Base-by-base conservation (phyloP, 495 filamentous ascomycete genomes). In the Penicillium turbatum region DNA sequence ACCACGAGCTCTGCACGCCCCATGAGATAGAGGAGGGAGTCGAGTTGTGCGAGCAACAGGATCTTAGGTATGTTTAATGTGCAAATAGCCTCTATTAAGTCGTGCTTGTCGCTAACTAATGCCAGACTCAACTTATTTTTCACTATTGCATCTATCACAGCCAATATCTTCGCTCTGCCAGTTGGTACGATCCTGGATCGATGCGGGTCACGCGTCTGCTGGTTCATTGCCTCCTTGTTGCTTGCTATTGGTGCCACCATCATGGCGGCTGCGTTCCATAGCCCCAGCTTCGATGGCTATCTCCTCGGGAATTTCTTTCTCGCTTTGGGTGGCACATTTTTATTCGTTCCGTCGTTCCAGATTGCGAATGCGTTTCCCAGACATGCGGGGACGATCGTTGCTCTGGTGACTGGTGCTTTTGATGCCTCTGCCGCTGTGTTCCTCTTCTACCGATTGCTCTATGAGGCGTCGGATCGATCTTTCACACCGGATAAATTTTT, bases 141-240 rank as follows among this genome's bases (percentile, higher is more conserved):
- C 75, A 96, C 90, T 29, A 78, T 88, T 32, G 90, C 90, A n/a
- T 90, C 89, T 12, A 91, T 95, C 15, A 85, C 80, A 5, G 95
- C 91, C 32, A 86, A 86, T 65, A 86, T 92, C 15, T 85, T 82
- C 15, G 91, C 90, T 8, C 75, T 95, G 3, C 89, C 90, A 11
- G 82, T 95, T 4, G 91, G 86, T 5, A 68, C 68, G 70, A 66
- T 84, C 8, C 75, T 89, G 11, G 86, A 89, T 58, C 80, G 78
- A 35, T 87, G 77, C 60, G 86, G 86, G 5, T 83, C 85, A 38
- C 80, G 83, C 11, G 58, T 84, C 0, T 80, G 82, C 57, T 82
- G 82, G 29, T 57, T 86, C 2, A 65, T 79, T 42, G 80, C 80
- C 6, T 73, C 75, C 34, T 9, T 81, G 3, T 71, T 82, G 48